phyloP scores from a whole-genome alignment of 345 rosid genomes.

The Erysimum cheiranthoides region DNA sequence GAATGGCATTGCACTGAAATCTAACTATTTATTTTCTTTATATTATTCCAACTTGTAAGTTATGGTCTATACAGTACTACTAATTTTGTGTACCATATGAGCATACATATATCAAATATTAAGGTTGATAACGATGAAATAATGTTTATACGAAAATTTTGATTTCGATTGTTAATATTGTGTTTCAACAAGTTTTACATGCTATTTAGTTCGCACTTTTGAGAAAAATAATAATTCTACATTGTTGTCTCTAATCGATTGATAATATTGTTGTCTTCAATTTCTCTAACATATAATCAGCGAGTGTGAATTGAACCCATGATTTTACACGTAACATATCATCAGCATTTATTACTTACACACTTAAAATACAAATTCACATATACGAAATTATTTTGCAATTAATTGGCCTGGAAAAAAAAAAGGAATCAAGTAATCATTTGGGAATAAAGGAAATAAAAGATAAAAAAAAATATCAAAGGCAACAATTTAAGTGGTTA shows the following conservation, averaged over 20 bases:
- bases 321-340: neutral
- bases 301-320: conserved; percentile 30
- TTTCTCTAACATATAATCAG: conserved; percentile 7
- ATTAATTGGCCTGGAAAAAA: neutral
- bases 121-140: neutral
- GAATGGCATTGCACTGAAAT: too few species aligned
- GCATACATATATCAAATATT: neutral
- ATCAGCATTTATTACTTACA: conserved; percentile 11
- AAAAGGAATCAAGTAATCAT: conserved; percentile 30
- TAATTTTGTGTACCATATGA: neutral
- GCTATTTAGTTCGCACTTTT: neutral
- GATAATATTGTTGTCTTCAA: neutral
- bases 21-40: too few species aligned
- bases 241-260: neutral
- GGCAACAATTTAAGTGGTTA: conserved; percentile 40
- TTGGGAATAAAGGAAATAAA: conserved; percentile 2
- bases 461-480: neutral
- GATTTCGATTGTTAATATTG: neutral
- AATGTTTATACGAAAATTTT: neutral
- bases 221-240: neutral
- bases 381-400: neutral
- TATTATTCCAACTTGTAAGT: too few species aligned
- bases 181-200: conserved; percentile 15
- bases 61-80: neutral
- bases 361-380: conserved; percentile 9